phyloP scores from a whole-genome alignment of 495 filamentous ascomycete species.

The Evernia prunastri region DNA sequence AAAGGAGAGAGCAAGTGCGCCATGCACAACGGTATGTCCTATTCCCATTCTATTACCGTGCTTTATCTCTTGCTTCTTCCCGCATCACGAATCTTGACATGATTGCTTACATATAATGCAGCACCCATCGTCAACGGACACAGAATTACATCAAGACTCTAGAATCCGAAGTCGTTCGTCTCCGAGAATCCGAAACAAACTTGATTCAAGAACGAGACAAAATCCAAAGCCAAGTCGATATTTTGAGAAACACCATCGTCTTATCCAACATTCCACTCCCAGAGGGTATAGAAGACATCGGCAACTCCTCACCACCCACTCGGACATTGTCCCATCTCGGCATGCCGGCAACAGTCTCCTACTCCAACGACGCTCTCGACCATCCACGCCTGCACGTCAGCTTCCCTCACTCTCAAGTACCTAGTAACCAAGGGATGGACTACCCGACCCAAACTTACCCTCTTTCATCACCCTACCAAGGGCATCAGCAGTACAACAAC shows the following conservation, averaged over 20 bases:
- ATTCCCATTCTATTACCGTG: background rate
- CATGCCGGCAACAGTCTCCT: constrained; percentile 25
- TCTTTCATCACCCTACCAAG: constrained; percentile 11
- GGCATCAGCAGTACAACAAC: constrained; percentile 11
- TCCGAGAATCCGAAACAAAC: constrained; percentile 23
- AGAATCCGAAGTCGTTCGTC: constrained; percentile 27
- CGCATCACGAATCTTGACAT: background rate
- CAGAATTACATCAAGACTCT: constrained; percentile 31
- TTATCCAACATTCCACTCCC: constrained; percentile 23
- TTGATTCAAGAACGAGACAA: constrained; percentile 24
- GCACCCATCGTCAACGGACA: constrained; percentile 30
- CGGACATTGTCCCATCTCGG: constrained; percentile 5
- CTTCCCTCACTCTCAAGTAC: constrained; percentile 11
- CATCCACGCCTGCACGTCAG: constrained; percentile 27
- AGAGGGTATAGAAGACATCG: constrained; percentile 12
- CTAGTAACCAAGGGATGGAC: constrained; percentile 5
- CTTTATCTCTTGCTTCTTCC: background rate
- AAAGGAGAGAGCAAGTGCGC: constrained; percentile 30
- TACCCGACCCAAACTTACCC: constrained; percentile 14
- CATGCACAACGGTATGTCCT: constrained; percentile 28
- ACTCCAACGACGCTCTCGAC: constrained; percentile 19
- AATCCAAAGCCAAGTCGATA: constrained; percentile 20
- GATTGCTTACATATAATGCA: constrained; percentile 9
- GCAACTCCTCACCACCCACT: background rate
- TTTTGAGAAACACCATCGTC: constrained; percentile 17